Percentiles rank a stretch among this genome's conserved stretches.
phyloP scores from a whole-genome alignment of 352 stramenopile species.

The Elongisporangium undulatum region DNA sequence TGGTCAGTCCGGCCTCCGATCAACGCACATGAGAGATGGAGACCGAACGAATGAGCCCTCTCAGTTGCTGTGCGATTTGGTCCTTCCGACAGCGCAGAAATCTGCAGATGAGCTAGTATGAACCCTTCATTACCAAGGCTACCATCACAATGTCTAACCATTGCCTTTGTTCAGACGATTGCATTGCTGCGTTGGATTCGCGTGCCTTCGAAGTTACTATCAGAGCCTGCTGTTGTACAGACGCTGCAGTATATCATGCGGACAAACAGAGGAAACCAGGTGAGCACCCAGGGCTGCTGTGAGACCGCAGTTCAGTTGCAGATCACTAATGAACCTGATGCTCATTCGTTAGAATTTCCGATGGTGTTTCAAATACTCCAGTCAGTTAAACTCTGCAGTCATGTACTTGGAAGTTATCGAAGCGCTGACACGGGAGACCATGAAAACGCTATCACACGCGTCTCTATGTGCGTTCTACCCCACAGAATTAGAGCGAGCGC shows the following conservation, averaged over 20 bases:
- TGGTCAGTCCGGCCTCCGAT: background rate
- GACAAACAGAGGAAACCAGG: background rate
- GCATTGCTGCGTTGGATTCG: background rate
- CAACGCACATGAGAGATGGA: background rate
- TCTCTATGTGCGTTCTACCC: conserved; percentile 16
- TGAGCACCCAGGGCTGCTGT: background rate
- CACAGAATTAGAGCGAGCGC: conserved; percentile 5
- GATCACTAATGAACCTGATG: background rate
- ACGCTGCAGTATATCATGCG: background rate
- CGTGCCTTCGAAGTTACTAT: background rate
- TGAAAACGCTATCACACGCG: conserved; percentile 13
- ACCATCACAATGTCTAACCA: background rate
- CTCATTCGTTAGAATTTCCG: background rate
- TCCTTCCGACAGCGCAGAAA: background rate
- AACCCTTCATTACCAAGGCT: background rate
- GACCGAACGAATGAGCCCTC: background rate
- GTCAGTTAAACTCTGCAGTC: background rate
- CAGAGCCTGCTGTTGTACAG: background rate
- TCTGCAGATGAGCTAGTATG: background rate
- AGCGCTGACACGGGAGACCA: conserved; percentile 6
- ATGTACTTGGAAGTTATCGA: conserved; percentile 6
- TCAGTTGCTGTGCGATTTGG: background rate
- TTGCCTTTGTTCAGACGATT: background rate
- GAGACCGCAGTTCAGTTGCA: background rate
- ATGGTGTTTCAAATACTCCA: background rate